Evolutionary conservation across 192 early-diverging fungal genomes (phyloP), one percentile per base, ranked within the genome.

Genomic region (Glomus cerebriforme): DNA sequence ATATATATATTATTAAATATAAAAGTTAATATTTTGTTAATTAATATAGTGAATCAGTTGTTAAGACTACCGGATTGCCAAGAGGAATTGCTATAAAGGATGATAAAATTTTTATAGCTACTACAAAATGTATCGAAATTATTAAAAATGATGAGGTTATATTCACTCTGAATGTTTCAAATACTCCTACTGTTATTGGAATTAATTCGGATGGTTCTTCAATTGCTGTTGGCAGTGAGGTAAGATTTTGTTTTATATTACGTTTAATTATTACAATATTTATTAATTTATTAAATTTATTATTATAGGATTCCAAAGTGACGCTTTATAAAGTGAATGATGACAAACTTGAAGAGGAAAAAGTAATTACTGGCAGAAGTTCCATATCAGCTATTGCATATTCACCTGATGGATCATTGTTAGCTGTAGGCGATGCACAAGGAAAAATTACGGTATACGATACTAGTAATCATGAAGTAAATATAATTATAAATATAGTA

Each of bases 401-500:
- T 79, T 92, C 92, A 32, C 93, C 95, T 8, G 84, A 93, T 49
- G 93, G 93, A 29, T 82, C 80, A 0, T 81, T 94, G 65, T 79
- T 97, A 70, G 96, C 96, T 6, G 89, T 88, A 0, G 97, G 93
- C 47, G 96, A 99, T 79, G 82, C 90, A 17, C 85, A 86, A 27
- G 92, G 96, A 45, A 95, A 92, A 80, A 93, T 99, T 63, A 77
- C 89, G 47, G 92, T 95, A 3, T 93, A 92, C 70, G 87, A 91
- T 59, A 83, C 91, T 0, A 81, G 73, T 0, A 85, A 87, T 3
- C 88, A 90, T 19, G 34, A 75, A 17, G 73, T 74, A 59, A 39
- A 8, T 24, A 34, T 54, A 32, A 59, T 24, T 2, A 31, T 59
- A n/a, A n/a, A n/a, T n/a, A n/a, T n/a, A n/a, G n/a, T n/a, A n/a